These are phyloP conservation scores for Picea sitchensis DNA, from an alignment of 75 land plant species.

Conservation along the genomic window DNA sequence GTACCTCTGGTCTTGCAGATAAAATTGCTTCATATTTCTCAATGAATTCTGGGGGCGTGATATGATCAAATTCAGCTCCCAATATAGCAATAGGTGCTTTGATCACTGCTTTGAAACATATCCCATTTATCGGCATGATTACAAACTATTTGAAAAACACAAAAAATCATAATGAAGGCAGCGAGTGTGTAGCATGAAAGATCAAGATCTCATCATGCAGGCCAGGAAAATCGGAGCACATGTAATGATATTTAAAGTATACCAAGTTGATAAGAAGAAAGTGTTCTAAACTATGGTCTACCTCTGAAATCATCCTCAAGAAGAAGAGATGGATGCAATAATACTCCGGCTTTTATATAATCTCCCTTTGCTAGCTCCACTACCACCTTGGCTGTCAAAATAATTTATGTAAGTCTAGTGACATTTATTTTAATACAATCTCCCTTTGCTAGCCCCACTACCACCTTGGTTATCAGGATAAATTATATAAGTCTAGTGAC, in stretches of 20 bases:
- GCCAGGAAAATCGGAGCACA: no score
- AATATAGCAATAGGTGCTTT: slow-evolving; percentile 53
- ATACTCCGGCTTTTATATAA: slow-evolving; percentile 57
- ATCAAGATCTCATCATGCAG: no score
- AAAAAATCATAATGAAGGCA: no score
- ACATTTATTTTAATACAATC: not conserved
- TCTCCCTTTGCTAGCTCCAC: slow-evolving; percentile 41
- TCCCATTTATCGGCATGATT: no score
- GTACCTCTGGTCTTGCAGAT: slow-evolving; percentile 49
- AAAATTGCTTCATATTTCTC: slow-evolving; percentile 51
- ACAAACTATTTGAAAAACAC: no score
- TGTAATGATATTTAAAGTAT: no score
- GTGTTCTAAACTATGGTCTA: not conserved
- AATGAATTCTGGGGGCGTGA: slow-evolving; percentile 56
- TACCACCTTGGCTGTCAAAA: slow-evolving; percentile 46
- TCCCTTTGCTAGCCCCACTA: slow-evolving; percentile 39
- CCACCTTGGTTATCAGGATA: slow-evolving; percentile 44
- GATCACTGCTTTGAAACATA: slow-evolving; percentile 28
- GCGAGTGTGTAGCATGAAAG: no score
- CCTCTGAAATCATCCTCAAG: slow-evolving; percentile 59
- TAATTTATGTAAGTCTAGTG: no score
- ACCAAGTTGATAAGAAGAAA: no score
- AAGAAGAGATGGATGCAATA: slow-evolving; percentile 62
- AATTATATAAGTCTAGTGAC: no score
- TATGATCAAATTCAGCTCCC: slow-evolving; percentile 75